Evolutionary conservation across 805 yeast genomes (phyloP), one percentile per base, ranked within the genome.

Genomic region (Blastobotrys muscicola): DNA sequence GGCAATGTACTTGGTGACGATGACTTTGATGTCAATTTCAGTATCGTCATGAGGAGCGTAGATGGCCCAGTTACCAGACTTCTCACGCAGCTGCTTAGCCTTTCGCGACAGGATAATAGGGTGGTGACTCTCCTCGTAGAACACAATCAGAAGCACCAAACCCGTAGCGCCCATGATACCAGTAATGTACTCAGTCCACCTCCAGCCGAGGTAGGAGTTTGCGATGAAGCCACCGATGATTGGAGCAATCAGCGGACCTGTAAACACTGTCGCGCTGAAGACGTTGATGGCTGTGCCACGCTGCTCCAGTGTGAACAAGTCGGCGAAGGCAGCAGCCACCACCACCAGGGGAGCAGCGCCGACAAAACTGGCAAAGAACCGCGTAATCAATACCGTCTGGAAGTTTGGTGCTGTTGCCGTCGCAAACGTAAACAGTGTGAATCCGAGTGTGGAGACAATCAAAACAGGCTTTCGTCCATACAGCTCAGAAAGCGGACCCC

Each of bases 311-410:
- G 73, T 75, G 58, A 77, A 85, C 70, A 85, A 71, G 61, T 87
- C 96, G 4, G 94, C 83, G 68, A 85, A 80, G 0, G 82, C 73
- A 40, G 94, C 95, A 23, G 95, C 94, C 8, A 79, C 87, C 35
- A 84, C 85, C 23, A 84, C 90, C 54, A 86, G 62, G 1, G 92
- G 85, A 36, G 92, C 86, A 14, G 92, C 85, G 51, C 94, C 95
- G 45, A 80, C 62, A 55, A 79, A 72, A 43, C 95, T 94, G 23
- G 81, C 79, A 58, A 86, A 79, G 56, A 83, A 85, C 50, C 95
- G 72, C 62, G 85, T 76, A 36, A 86, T 69, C 67, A 86, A 58
- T 45, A 86, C 68, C 0, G 94, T 78, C 64, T 85, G 94, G 40
- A 84, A 51, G 56, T 87, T 80, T 54, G 84, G 72, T 20, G 85